Percentiles rank a stretch among this genome's conserved stretches.
phyloP scores from a whole-genome alignment of 306 rosid genomes.

The Castanopsis chinensis region DNA sequence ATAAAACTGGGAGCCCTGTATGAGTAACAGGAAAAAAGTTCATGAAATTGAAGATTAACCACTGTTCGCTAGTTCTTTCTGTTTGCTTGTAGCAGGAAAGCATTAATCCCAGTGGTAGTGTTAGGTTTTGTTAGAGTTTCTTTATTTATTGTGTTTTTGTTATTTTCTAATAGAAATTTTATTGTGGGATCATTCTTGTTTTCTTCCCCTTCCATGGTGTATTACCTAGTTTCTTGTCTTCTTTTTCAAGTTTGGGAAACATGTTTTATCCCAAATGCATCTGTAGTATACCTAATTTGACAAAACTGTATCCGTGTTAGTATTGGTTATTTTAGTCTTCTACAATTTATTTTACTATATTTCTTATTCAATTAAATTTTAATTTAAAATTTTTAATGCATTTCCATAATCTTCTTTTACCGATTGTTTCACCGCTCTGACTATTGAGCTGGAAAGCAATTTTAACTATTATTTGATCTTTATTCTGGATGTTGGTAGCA shows the following conservation, averaged over 20 bases:
- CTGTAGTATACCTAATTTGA: background rate
- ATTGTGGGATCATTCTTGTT: background rate
- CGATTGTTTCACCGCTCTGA: no score
- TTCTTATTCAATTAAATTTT: background rate
- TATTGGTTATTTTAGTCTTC: background rate
- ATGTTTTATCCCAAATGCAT: background rate
- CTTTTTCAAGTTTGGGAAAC: background rate
- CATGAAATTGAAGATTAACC: background rate
- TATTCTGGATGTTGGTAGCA: background rate
- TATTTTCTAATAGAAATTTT: background rate
- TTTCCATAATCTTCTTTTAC: background rate
- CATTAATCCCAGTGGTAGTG: background rate
- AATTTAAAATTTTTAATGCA: background rate
- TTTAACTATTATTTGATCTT: background rate
- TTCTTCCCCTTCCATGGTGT: background rate
- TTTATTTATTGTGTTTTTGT: background rate
- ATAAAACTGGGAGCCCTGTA: background rate
- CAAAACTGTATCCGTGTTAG: no score
- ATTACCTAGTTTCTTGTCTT: background rate
- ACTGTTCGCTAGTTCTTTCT: background rate
- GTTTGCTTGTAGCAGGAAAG: background rate
- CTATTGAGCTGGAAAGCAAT: background rate
- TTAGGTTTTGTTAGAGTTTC: background rate
- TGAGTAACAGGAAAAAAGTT: background rate
- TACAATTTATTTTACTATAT: background rate